Evolutionary conservation across 495 filamentous ascomycete genomes (phyloP), one percentile per base, ranked within the genome.

Genomic region (Cercophora newfieldiana): DNA sequence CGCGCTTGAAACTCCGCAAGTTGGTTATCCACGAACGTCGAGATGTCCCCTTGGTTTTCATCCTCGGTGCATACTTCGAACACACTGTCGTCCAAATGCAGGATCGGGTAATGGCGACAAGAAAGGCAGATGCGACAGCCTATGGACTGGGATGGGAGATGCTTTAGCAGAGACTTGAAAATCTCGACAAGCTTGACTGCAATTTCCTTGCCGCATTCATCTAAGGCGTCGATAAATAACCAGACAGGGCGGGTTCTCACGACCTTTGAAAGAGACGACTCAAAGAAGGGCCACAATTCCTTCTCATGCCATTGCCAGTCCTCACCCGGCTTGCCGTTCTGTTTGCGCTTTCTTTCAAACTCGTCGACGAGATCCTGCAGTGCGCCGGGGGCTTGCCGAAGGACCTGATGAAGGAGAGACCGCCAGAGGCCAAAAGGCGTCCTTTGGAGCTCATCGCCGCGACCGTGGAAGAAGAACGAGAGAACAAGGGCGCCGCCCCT

Each of bases 391-490:
- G 50, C 63, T 26, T 77, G 66, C 6, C 22, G 22, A 37, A 74
- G 70, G 30, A 78, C 21, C 25, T 79, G 78, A 72, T 75, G 68
- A 53, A 79, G 70, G 19, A 80, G 63, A 22, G 76, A 71, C 21
- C 75, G 74, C 63, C 74, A 72, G 64, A 80, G 67, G 4, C 78
- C 78, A 30, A 72, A 21, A 24, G 66, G 61, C 3, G 70, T 73
- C 54, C 59, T 75, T 68, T 79, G 74, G 2, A 79, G 65, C 48
- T 62, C 29, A 58, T 58, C 61, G n/a, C 78, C 78, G 19, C 72
- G 72, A 47, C 71, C 75, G 25, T 77, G 66, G 55, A 79, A 76
- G 61, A 79, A 78, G 64, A 79, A 80, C 3, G 67, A 70, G 14
- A 80, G 67, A 24, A 72, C 60, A 44, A 78, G 66, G 44, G 37